phyloP scores from a whole-genome alignment of 192 early-diverging fungal genomes.

The Gaertneriomyces sp. region DNA sequence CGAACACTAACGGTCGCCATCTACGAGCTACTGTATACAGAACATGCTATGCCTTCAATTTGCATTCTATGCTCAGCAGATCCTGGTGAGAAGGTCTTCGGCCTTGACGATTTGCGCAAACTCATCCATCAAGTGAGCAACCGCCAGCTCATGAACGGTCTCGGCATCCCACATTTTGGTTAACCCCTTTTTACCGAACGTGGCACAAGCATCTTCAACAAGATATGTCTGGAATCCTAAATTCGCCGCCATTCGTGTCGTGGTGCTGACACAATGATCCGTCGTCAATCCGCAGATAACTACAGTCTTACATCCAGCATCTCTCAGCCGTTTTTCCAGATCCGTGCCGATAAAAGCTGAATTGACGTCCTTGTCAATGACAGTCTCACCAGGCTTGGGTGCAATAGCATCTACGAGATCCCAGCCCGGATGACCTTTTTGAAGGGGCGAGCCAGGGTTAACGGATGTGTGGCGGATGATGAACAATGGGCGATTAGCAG shows the following conservation, averaged over 20 bases:
- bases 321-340: constrained; percentile 9
- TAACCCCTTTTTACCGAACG: constrained; percentile 17
- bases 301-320: not conserved
- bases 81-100: constrained; percentile 48
- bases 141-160: constrained; percentile 7
- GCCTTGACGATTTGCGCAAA: constrained; percentile 9
- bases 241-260: constrained; percentile 25
- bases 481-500: constrained; percentile 6
- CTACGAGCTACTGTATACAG: too few relatives aligned
- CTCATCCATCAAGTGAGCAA: constrained; percentile 7
- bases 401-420: constrained; percentile 2
- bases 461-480: constrained; percentile 20
- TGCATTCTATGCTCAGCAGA: too few relatives aligned
- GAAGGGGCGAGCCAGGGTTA: constrained; percentile 7
- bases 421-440: constrained; percentile 7
- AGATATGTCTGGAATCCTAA: constrained; percentile 16
- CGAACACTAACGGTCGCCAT: too few relatives aligned
- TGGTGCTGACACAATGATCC: constrained; percentile 28
- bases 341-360: constrained; percentile 26
- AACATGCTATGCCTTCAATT: too few relatives aligned
- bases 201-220: constrained; percentile 22
- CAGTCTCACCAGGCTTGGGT: constrained; percentile 1
- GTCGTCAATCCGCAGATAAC: constrained; percentile 22
- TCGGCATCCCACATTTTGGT: constrained; percentile 4
- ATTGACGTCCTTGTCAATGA: constrained; percentile 24